Conservation (phyloP, 208 protist genomes). For the Tetramitus jugosus region DNA sequence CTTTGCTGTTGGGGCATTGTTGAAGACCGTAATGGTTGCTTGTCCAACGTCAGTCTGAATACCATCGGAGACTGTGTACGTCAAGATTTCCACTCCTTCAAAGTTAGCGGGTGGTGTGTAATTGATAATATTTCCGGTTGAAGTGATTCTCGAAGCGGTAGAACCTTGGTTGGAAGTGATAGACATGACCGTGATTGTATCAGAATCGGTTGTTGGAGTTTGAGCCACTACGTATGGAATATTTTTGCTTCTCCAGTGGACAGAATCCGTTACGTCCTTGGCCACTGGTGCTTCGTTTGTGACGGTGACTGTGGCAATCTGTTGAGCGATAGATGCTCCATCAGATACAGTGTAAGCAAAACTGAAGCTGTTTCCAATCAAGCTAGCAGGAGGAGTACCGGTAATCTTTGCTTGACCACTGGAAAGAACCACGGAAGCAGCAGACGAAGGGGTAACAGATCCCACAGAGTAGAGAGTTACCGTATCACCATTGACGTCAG, state of each 20-base stretch:
- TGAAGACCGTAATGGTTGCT: too few relatives aligned
- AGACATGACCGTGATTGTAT: background rate
- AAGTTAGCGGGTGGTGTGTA: background rate
- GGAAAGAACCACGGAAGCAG: background rate
- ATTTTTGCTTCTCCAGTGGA: background rate
- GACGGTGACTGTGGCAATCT: background rate
- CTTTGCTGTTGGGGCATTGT: too few relatives aligned
- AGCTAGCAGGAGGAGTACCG: too few relatives aligned
- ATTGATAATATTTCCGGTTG: background rate
- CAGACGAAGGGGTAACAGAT: background rate
- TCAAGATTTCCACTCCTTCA: background rate
- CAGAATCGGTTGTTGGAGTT: background rate
- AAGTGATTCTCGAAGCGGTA: background rate
- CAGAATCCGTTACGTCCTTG: background rate
- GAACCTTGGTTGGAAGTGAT: too few relatives aligned
- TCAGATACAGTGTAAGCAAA: too few relatives aligned
- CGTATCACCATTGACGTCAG: background rate
- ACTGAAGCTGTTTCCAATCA: too few relatives aligned
- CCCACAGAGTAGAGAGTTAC: background rate
- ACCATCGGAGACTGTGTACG: background rate
- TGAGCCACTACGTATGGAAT: background rate
- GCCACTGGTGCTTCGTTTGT: constrained; percentile 7
- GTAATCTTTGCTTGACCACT: too few relatives aligned
- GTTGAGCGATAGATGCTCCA: background rate
- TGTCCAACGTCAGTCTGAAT: background rate